These are phyloP conservation scores for Xylaria venustula DNA, from an alignment of 495 filamentous ascomycete species.

Conservation along the genomic window DNA sequence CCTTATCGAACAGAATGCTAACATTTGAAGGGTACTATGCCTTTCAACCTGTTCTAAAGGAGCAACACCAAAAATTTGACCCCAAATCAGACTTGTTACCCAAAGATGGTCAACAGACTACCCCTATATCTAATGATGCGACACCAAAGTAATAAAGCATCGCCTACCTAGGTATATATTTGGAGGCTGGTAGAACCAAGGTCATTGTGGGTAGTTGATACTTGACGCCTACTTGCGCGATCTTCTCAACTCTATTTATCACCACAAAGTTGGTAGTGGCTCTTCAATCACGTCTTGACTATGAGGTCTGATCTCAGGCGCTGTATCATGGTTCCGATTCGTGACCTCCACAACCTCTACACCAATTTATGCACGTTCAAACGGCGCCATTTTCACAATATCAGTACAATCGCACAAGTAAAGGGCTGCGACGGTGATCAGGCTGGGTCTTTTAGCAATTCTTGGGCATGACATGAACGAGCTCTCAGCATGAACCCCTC, in stretches of 20 bases:
- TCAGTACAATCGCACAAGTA: too few relatives aligned
- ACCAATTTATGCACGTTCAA: not conserved
- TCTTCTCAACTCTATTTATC: not conserved
- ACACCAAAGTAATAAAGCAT: constrained; percentile 5
- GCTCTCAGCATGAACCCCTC: too few relatives aligned
- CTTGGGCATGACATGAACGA: too few relatives aligned
- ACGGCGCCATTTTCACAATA: not conserved
- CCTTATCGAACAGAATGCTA: constrained; percentile 19
- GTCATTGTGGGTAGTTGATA: not conserved
- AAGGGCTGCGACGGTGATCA: too few relatives aligned
- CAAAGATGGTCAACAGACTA: not conserved
- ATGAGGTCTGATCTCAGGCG: not conserved
- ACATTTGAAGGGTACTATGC: constrained; percentile 40
- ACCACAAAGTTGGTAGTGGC: not conserved
- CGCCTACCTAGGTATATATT: not conserved
- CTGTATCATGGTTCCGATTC: not conserved
- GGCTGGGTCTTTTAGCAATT: too few relatives aligned
- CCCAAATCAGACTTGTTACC: constrained; percentile 7
- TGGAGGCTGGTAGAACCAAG: too few relatives aligned
- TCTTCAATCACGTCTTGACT: not conserved
- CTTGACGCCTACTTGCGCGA: not conserved
- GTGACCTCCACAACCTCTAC: not conserved
- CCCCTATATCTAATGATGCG: constrained; percentile 3
- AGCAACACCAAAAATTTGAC: constrained; percentile 27
- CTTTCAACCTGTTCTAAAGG: constrained; percentile 40